Base-by-base conservation (phyloP, 352 stramenopile genomes). In the Phytophthora pseudosyringae region DNA sequence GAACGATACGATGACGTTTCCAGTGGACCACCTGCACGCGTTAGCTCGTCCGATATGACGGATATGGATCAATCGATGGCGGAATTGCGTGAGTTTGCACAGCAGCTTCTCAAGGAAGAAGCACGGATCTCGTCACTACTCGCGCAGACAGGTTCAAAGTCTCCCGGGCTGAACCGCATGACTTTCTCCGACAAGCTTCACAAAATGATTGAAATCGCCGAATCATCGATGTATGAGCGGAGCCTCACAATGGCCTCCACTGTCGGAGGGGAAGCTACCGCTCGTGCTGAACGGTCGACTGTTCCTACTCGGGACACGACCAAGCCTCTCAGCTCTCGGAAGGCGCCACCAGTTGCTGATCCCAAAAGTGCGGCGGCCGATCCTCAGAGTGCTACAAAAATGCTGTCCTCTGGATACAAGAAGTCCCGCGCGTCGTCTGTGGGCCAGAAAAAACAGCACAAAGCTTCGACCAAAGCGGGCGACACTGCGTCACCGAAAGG, bases 131-230 rank as follows among this genome's bases (percentile, higher is more conserved):
- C 78, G 12, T 80, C 64, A 0, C 55, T 89, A n/a, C 78, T 87
- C 11, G 62, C 60, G 28, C 61, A 54, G 21, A 73, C 70, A 28
- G 80, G 64, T 39, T 81, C 79, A 6, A 79, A 76, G 45, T 86
- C 79, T n/a, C 79, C 80, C 25, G 61, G 76, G n/a, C 66, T 74
- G 0, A 83, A 80, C 40, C 74, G 83, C 18, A 86, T 91, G 77
- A 86, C 73, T 15, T 91, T 91, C 31, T 89, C 80, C 4, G 80
- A 90, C 48, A 91, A 90, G 48, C 64, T 91, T 3, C 83, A 91
- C 71, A 88, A 86, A 64, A 91, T 91, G 83, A 91, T 91, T 52
- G 76, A 91, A 62, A 90, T 90, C 38, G 80, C 80, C 1, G 83
- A 92, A 36, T 83, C 80, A 6, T 87, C 83, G 0, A 88, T 92